Evolutionary conservation across 1,284 basidiomycete genomes (phyloP).

Genomic region (Tremellales sp.): DNA sequence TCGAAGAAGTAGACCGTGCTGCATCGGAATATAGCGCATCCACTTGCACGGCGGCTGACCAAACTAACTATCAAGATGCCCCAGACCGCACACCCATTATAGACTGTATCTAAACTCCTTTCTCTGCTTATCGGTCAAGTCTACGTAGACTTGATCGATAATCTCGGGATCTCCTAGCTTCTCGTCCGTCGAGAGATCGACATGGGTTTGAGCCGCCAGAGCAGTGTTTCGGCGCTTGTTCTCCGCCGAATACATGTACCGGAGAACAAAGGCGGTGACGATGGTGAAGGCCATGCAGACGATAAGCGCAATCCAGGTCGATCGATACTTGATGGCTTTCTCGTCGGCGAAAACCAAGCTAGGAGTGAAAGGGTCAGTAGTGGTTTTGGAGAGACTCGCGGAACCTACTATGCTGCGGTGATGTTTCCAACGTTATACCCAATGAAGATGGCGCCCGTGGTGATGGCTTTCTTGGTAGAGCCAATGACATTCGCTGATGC

Average conservation of each 20-base stretch:
- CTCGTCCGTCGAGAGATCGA: not conserved
- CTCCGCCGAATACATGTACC: conserved; percentile 38
- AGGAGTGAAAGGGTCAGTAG: not conserved
- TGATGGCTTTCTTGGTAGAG: conserved; percentile 52
- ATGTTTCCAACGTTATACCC: conserved; percentile 50
- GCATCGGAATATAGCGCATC: too few relatives aligned
- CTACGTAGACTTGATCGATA: too few relatives aligned
- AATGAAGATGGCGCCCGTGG: conserved; percentile 35
- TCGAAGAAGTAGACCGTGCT: too few relatives aligned
- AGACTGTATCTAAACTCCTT: conserved; percentile 34
- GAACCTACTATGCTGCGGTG: conserved; percentile 43
- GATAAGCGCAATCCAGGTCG: conserved; percentile 52
- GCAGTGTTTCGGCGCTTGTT: conserved; percentile 36
- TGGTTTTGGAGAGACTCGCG: not conserved
- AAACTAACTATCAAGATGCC: too few relatives aligned
- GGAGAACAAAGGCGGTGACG: conserved; percentile 36
- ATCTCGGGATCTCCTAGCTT: too few relatives aligned
- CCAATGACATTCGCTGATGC: conserved; percentile 51
- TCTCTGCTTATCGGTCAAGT: conserved; percentile 37
- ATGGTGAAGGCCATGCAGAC: conserved; percentile 43
- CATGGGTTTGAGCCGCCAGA: not conserved
- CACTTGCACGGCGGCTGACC: too few relatives aligned
- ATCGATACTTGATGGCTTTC: conserved; percentile 47
- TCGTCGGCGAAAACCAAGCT: conserved; percentile 39
- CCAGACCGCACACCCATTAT: too few relatives aligned